Evolutionary conservation across 805 yeast genomes (phyloP), one percentile per base, ranked within the genome.

Genomic region (Yarrowia yakushimensis): DNA sequence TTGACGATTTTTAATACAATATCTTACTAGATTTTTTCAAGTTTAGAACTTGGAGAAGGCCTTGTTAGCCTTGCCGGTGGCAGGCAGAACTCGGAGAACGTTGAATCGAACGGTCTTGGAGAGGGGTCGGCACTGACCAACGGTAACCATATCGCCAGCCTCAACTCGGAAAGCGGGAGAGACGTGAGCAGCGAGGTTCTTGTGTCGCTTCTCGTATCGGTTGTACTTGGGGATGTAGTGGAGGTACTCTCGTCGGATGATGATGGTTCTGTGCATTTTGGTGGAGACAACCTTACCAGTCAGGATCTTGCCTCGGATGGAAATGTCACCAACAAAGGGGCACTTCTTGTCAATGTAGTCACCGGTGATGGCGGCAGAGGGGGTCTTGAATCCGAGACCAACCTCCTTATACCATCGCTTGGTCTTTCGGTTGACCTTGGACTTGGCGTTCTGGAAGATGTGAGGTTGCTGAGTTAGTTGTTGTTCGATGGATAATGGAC

Each of bases 161-260:
- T 83, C 83, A 75, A 93, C 97, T 85, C 99, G 96, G 98, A 94
- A 94, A 82, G 98, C 98, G 83, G 99, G 99, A 72, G 98, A 93
- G 77, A 94, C 90, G 85, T 94, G 99, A 76, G 97, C 99, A 80
- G 99, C 96, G 70, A 94, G 86, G 88, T 94, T 94, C 94, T 94
- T 94, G 90, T 94, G 99, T 86, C 99, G 91, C 90, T 94, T 94
- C 86, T 94, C 99, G 90, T 91, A 94, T 89, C 99, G 92, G 96
- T 93, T 94, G 86, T 94, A 94, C 88, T 94, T 94, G 82, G 98
- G 96, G 81, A 94, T 89, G 85, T 90, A 94, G 85, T 94, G 99
- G 80, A 94, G 90, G 96, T 94, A 94, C 79, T 94, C 98, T 85
- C 99, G 93, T 88, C 99, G 92, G 85, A 94, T 89, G 81, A 94